These are phyloP conservation scores for Auriculariales sp. DNA, from an alignment of 768 basidiomycete species.

Conservation along the genomic window DNA sequence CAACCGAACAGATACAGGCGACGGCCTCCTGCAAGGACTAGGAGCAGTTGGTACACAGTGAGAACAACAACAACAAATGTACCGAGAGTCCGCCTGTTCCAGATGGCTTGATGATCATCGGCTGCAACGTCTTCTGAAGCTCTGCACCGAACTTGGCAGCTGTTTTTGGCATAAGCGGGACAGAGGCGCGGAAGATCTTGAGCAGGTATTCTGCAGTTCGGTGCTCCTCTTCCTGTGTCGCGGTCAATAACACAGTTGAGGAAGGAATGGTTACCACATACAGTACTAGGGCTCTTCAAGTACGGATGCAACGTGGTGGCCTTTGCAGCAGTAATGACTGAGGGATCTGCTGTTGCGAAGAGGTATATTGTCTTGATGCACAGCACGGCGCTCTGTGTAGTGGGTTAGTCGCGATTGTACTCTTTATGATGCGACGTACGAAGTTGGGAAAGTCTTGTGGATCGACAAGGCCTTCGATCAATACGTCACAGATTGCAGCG, in stretches of 20 bases:
- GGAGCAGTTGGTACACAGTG: background rate
- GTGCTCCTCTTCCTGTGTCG: conserved; percentile 61
- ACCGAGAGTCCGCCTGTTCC: conserved; percentile 53
- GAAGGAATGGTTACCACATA: conserved; percentile 21
- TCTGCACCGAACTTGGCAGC: conserved; percentile 80
- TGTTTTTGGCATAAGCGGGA: conserved; percentile 83
- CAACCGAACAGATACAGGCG: conserved; percentile 79
- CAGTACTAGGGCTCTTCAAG: conserved; percentile 67
- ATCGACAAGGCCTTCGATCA: conserved; percentile 85
- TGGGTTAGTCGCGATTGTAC: background rate
- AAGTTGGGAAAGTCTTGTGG: conserved; percentile 67
- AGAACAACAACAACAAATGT: conserved; percentile 11
- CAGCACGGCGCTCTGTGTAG: conserved; percentile 55
- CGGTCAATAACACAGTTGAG: background rate
- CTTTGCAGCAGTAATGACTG: conserved; percentile 67
- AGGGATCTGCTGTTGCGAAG: conserved; percentile 69
- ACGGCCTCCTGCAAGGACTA: conserved; percentile 85
- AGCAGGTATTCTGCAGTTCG: conserved; percentile 74
- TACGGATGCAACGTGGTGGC: conserved; percentile 84
- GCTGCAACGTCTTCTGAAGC: conserved; percentile 65
- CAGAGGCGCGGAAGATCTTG: conserved; percentile 71
- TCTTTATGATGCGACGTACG: conserved; percentile 26
- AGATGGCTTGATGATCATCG: conserved; percentile 84
- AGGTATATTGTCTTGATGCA: conserved; percentile 78
- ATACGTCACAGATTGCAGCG: conserved; percentile 62